These are phyloP conservation scores for Schoenoplectus triqueter DNA, from an alignment of 202 grass and related monocot genomes.

Conservation along the genomic window DNA sequence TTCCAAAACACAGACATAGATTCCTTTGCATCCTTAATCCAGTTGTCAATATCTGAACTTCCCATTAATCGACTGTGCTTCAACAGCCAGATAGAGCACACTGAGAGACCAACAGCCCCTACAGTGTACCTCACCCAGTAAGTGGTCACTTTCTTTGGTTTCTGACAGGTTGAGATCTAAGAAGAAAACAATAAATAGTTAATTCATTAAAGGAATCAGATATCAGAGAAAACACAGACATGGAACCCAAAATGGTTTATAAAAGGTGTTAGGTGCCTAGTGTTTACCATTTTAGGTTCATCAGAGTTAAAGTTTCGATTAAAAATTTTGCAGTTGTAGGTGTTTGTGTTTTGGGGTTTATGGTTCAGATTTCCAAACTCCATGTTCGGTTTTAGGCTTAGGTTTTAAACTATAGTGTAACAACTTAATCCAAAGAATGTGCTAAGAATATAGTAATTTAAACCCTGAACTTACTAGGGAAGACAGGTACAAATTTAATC, in stretches of 20 bases:
- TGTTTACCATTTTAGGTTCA: constrained; percentile 13
- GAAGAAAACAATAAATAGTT: constrained; percentile 31
- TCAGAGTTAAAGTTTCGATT: background rate
- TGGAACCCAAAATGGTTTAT: background rate
- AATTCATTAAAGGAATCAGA: constrained; percentile 37
- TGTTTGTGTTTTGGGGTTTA: background rate
- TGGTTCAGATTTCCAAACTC: constrained; percentile 19
- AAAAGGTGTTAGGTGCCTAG: background rate
- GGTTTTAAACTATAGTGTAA: background rate
- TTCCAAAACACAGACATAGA: constrained; percentile 75
- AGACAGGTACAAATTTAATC: constrained; percentile 58
- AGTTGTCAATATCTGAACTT: constrained; percentile 93
- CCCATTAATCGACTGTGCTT: constrained; percentile 98
- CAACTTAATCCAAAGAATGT: constrained; percentile 12
- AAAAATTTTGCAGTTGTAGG: background rate
- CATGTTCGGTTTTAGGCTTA: background rate
- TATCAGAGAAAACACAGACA: background rate
- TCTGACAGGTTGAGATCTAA: constrained; percentile 75
- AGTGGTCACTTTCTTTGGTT: constrained; percentile 66
- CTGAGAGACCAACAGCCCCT: constrained; percentile 80
- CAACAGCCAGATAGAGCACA: constrained; percentile 88
- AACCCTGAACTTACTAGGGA: constrained; percentile 60
- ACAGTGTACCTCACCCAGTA: constrained; percentile 91
- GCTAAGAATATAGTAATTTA: background rate
- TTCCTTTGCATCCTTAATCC: constrained; percentile 87